phyloP scores from a whole-genome alignment of 2,329 filamentous ascomycete genomes.

The Ceratocystis albifundus region DNA sequence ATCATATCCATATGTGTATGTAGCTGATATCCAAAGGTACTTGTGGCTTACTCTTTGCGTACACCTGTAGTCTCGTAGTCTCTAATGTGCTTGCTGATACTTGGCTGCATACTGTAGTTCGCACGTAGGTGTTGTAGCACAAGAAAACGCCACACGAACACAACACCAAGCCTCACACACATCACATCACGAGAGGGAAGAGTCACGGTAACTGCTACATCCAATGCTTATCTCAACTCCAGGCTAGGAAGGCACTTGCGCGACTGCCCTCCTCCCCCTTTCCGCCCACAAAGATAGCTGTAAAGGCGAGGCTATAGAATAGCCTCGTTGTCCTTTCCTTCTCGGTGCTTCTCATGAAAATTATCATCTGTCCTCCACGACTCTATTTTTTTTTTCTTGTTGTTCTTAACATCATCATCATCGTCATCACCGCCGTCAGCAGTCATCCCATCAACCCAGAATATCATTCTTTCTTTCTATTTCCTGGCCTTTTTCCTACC shows the following conservation, averaged over 20 bases:
- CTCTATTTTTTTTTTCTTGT: no score
- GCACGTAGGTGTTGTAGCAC: neutral
- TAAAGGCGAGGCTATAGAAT: neutral
- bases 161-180: constrained; percentile 1
- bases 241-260: neutral
- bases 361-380: no score
- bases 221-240: neutral
- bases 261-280: no score
- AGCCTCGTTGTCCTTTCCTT: neutral
- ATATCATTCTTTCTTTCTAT: neutral
- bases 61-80: no score
- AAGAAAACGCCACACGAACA: neutral
- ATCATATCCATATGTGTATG: neutral
- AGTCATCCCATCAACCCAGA: neutral
- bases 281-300: neutral
- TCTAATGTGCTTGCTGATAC: no score
- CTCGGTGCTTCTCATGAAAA: neutral
- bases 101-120: neutral
- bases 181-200: neutral
- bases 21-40: neutral
- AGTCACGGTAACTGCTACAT: neutral
- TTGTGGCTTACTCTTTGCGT: neutral
- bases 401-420: no score
- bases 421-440: no score
- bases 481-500: no score